phyloP scores from a whole-genome alignment of 495 filamentous ascomycete genomes.

The Letharia columbiana region DNA sequence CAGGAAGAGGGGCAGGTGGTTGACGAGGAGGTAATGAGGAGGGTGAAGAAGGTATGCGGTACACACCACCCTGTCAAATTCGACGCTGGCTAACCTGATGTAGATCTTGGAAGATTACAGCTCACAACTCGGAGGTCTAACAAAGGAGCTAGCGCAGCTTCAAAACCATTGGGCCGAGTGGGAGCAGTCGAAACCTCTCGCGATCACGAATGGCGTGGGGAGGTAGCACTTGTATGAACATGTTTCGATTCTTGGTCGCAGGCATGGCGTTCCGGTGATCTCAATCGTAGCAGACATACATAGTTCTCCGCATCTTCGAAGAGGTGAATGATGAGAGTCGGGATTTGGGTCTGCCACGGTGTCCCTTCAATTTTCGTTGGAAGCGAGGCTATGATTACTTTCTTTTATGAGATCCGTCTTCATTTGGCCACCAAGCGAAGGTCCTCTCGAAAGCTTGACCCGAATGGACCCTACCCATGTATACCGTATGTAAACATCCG shows the following conservation, averaged over 20 bases:
- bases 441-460: neutral
- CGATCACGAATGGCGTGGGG: neutral
- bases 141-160: conserved; percentile 69
- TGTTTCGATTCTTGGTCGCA: neutral
- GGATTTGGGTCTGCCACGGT: neutral
- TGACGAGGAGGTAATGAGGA: conserved; percentile 69
- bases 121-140: conserved; percentile 75
- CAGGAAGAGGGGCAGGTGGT: conserved; percentile 47
- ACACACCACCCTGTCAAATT: neutral
- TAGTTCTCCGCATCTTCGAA: neutral
- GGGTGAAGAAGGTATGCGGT: conserved; percentile 69
- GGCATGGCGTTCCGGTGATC: neutral
- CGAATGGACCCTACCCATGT: neutral
- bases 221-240: neutral
- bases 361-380: neutral
- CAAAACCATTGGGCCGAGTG: conserved; percentile 72
- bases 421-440: neutral
- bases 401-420: neutral
- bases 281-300: neutral
- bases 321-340: neutral
- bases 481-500: neutral
- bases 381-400: neutral
- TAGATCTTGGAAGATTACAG: conserved; percentile 89
- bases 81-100: neutral
- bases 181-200: conserved; percentile 26